Percentiles rank a stretch among this genome's conserved stretches.
These are phyloP conservation scores for Spongospora subterranea DNA, from an alignment of 208 protist genomes.

Conservation along the genomic window DNA sequence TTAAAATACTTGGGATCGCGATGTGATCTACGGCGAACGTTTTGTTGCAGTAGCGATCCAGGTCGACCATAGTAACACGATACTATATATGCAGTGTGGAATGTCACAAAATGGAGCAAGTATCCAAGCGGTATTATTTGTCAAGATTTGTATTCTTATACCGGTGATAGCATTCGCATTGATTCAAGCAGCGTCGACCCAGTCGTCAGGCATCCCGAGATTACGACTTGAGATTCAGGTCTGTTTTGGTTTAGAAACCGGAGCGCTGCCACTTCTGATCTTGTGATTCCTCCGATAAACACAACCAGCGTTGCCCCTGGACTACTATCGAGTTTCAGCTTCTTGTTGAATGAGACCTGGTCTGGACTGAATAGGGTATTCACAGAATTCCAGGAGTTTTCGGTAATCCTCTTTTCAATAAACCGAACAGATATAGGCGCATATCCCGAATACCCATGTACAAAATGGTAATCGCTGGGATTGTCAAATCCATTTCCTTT, in stretches of 20 bases:
- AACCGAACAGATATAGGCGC: conserved; percentile 8
- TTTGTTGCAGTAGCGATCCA: too few species aligned
- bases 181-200: not conserved
- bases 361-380: not conserved
- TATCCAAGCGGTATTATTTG: too few species aligned
- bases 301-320: conserved; percentile 15
- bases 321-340: not conserved
- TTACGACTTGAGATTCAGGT: not conserved
- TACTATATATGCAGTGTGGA: too few species aligned
- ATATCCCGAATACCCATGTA: conserved; percentile 12
- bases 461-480: not conserved
- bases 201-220: not conserved
- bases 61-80: too few species aligned
- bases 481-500: not conserved
- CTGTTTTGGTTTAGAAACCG: not conserved
- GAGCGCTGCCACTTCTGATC: not conserved
- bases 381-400: conserved; percentile 4
- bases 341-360: conserved; percentile 7
- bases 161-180: conserved; percentile 5
- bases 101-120: too few species aligned
- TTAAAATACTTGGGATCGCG: too few species aligned
- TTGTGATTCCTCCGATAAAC: conserved; percentile 37
- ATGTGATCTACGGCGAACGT: too few species aligned
- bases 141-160: not conserved
- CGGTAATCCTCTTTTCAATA: not conserved